Base-by-base conservation (phyloP, 331 rosid genomes). In the Acacia pycnantha region DNA sequence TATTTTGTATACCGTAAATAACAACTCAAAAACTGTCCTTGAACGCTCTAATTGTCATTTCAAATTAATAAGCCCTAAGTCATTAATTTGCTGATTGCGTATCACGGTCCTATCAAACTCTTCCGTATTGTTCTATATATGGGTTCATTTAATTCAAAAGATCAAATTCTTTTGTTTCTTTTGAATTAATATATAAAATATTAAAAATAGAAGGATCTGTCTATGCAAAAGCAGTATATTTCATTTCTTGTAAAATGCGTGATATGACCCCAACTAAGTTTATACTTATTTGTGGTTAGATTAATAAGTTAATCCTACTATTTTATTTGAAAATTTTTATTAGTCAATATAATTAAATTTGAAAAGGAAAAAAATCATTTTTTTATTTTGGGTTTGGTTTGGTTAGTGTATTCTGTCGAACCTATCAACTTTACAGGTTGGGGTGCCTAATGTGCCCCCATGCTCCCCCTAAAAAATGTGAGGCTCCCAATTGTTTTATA, bases 21-120 rank as follows among this genome's bases (percentile, higher is more conserved):
- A 43, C 2, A 43, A 2, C 0, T 9, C 0, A 43, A 10, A 43
- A 43, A 2, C 0, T 41, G 11, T 8, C 0, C 0, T 41, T 41
- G 1, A 41, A 41, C 1, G 1, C 44, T 41, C 44, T 41, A 41
- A 41, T 41, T 0, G 5, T 9, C 0, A 41, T 41, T 41, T 41
- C 0, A 41, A 41, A n/a, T n/a, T n/a, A n/a, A 41, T 41, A 41
- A 41, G 0, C 11, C 44, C 1, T 1, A 41, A 41, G 11, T 41
- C 44, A 41, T 41, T 41, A 9, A 8, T 41, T 41, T 41, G 0
- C 44, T 41, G 44, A 8, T 41, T 2, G 44, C 2, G 44, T 35
- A 35, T 35, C 40, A 4, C 5, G 1, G 40, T 5, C 40, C 40
- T 6, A 14, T 11, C 4, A 48, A 50, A 7, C 21, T 50, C 6